Percentiles rank a stretch among this genome's conserved stretches.
phyloP scores from a whole-genome alignment of 148 eudicot genomes.

The Dysphania ambrosioides region DNA sequence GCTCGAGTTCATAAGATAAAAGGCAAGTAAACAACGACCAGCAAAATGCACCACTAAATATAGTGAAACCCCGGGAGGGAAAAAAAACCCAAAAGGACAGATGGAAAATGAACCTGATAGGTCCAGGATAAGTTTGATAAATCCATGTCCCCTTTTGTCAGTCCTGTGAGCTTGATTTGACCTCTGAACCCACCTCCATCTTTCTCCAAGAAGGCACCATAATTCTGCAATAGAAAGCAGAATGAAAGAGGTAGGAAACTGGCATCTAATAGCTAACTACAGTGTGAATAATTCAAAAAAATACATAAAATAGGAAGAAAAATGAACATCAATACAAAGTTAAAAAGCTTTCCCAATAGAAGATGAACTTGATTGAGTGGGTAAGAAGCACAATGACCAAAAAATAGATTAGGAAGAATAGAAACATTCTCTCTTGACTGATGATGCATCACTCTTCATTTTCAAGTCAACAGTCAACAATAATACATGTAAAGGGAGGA shows the following conservation, averaged over 20 bases:
- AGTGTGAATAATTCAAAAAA: not conserved
- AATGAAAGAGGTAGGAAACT: conserved; percentile 8
- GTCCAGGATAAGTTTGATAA: conserved; percentile 67
- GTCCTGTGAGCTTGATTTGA: conserved; percentile 64
- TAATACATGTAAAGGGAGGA: no score
- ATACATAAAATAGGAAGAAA: not conserved
- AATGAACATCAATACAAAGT: not conserved
- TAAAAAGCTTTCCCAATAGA: not conserved
- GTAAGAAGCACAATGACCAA: not conserved
- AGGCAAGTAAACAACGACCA: not conserved
- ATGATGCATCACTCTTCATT: not conserved
- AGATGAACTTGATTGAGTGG: not conserved
- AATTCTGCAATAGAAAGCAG: conserved; percentile 54
- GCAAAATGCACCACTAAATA: conserved; percentile 4
- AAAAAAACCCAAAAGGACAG: conserved; percentile 13
- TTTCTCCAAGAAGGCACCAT: conserved; percentile 88
- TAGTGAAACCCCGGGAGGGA: no score
- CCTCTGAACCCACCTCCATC: conserved; percentile 96
- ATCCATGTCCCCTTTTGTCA: conserved; percentile 56
- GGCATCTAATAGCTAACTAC: not conserved
- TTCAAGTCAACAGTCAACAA: not conserved
- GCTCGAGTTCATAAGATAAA: not conserved
- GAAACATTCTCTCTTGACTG: not conserved
- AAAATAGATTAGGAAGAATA: not conserved
- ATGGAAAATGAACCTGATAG: conserved; percentile 58